phyloP scores from a whole-genome alignment of 2,329 filamentous ascomycete genomes.

The Zasmidium cellare region DNA sequence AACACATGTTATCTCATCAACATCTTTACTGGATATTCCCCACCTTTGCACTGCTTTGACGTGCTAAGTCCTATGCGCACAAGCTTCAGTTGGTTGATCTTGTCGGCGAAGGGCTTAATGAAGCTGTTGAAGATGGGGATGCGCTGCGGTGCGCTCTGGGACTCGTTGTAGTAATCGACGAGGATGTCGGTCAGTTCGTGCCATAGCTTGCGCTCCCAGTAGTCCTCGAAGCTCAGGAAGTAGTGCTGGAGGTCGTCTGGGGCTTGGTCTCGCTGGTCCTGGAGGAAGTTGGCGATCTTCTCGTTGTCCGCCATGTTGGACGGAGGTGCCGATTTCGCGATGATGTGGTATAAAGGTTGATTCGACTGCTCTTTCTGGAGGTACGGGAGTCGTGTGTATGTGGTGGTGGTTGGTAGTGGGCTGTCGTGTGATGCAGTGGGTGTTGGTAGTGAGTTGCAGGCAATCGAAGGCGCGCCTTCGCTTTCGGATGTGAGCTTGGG shows the following conservation, averaged over 20 bases:
- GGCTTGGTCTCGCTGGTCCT: slow-evolving; percentile 82
- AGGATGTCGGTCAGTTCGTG: slow-evolving; percentile 93
- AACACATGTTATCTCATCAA: neutral
- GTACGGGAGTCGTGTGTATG: too few species aligned
- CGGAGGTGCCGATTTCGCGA: neutral
- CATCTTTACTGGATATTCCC: slow-evolving; percentile 10
- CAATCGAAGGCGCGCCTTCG: neutral
- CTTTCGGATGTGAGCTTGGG: too few species aligned
- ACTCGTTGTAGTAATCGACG: slow-evolving; percentile 81
- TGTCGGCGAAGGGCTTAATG: slow-evolving; percentile 93
- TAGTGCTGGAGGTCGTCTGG: slow-evolving; percentile 84
- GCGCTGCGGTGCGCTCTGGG: slow-evolving; percentile 78
- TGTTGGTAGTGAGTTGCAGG: neutral
- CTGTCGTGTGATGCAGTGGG: neutral
- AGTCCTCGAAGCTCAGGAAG: slow-evolving; percentile 90
- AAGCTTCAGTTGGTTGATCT: slow-evolving; percentile 98
- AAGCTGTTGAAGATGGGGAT: slow-evolving; percentile 92
- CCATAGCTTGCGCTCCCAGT: slow-evolving; percentile 98
- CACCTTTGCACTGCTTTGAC: slow-evolving; percentile 79
- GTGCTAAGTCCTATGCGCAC: slow-evolving; percentile 87
- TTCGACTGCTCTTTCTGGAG: too few species aligned
- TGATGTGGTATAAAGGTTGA: too few species aligned
- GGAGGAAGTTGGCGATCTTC: slow-evolving; percentile 87
- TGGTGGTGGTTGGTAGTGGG: too few species aligned
- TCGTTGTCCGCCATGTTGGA: slow-evolving; percentile 75